Percentiles rank a stretch among this genome's conserved stretches.
These are phyloP conservation scores for Baorangia bicolor DNA, from an alignment of 768 basidiomycete species.

Conservation along the genomic window DNA sequence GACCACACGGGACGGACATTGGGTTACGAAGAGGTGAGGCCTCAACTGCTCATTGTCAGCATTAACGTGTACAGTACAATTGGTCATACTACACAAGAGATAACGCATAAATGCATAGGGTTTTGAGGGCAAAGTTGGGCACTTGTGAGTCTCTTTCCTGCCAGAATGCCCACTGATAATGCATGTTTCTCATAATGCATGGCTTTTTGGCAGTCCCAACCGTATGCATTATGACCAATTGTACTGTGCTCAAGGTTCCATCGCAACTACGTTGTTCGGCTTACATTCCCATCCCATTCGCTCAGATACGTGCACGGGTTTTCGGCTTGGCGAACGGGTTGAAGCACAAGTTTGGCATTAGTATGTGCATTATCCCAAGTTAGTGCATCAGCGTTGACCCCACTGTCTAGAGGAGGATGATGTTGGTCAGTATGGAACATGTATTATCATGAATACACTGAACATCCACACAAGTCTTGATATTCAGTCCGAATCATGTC, in stretches of 20 bases:
- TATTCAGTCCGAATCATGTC: constrained; percentile 68
- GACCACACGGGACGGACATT: constrained; percentile 37
- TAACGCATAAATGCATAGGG: no score
- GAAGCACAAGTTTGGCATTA: constrained; percentile 32
- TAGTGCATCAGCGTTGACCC: neutral
- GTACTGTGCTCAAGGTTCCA: no score
- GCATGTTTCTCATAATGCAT: no score
- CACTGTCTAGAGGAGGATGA: constrained; percentile 35
- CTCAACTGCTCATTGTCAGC: no score
- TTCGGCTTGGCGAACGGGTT: constrained; percentile 41
- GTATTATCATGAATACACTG: neutral
- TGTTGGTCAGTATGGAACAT: constrained; percentile 33
- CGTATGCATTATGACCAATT: no score
- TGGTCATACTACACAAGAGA: no score
- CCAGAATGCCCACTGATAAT: no score
- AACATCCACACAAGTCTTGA: constrained; percentile 43
- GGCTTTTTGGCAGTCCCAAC: no score
- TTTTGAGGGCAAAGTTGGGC: no score
- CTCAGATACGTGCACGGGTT: constrained; percentile 36
- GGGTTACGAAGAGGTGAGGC: constrained; percentile 37
- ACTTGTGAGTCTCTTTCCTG: no score
- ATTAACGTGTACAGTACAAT: no score
- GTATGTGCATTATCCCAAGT: constrained; percentile 22
- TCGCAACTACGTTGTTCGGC: neutral
- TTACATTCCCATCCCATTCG: neutral